These are phyloP conservation scores for Plasmodium knowlesi DNA, from an alignment of 169 alveolate genomes.

Conservation along the genomic window DNA sequence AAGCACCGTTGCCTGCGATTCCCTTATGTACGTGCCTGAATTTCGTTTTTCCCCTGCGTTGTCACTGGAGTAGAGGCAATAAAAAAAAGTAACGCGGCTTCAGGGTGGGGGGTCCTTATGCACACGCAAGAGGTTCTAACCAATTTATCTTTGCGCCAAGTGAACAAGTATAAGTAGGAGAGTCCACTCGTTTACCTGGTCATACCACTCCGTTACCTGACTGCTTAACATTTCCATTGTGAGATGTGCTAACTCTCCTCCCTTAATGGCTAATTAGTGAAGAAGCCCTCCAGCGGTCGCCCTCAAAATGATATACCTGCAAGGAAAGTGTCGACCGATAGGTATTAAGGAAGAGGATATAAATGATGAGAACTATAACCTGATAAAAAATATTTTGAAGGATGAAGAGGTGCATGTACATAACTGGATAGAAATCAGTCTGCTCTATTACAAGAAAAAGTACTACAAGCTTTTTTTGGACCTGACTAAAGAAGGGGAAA, in stretches of 20 bases:
- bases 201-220: neutral
- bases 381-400: slow-evolving; percentile 24
- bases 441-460: slow-evolving; percentile 17
- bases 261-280: neutral
- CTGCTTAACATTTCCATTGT: neutral
- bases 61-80: neutral
- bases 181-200: neutral
- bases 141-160: neutral
- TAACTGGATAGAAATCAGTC: slow-evolving; percentile 53
- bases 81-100: neutral
- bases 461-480: slow-evolving; percentile 56
- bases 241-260: neutral
- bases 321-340: neutral
- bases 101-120: neutral
- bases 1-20: neutral
- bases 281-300: neutral
- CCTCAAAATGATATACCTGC: slow-evolving; percentile 44
- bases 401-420: slow-evolving; percentile 32
- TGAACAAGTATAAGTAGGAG: neutral
- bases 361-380: slow-evolving; percentile 53
- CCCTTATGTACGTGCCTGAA: neutral
- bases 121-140: neutral
- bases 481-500: slow-evolving; percentile 56
- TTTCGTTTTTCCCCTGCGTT: neutral
- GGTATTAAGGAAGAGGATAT: slow-evolving; percentile 51